Evolutionary conservation across 1,139 yeast species (phyloP).

Genomic region (Kurtzmaniella natalensis): DNA sequence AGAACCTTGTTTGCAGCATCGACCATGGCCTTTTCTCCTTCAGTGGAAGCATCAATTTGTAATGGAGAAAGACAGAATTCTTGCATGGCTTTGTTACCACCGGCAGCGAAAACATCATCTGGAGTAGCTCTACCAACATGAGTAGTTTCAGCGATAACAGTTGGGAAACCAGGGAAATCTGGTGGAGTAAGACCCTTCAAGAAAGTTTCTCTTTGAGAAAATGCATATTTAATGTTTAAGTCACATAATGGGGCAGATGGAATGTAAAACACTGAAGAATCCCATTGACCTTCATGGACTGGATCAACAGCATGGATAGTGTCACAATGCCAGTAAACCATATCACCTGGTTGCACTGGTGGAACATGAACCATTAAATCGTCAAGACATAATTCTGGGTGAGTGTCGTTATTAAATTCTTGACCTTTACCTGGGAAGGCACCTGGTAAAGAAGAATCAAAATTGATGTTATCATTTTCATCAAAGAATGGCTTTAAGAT

Average conservation of each 20-base stretch:
- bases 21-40: not conserved
- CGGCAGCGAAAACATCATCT: slow-evolving; percentile 12
- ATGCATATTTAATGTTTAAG: slow-evolving; percentile 19
- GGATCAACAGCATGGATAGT: slow-evolving; percentile 44
- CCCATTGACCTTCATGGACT: slow-evolving; percentile 31
- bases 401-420: slow-evolving; percentile 15
- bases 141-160: slow-evolving; percentile 20
- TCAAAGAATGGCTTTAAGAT: slow-evolving; percentile 44
- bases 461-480: slow-evolving; percentile 22
- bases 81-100: slow-evolving; percentile 14
- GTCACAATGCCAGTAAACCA: slow-evolving; percentile 50
- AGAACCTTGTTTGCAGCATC: not conserved
- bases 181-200: slow-evolving; percentile 20
- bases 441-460: slow-evolving; percentile 21
- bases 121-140: slow-evolving; percentile 15
- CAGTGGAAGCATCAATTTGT: not conserved
- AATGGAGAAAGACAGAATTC: slow-evolving; percentile 11
- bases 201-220: slow-evolving; percentile 23
- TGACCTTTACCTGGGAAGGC: slow-evolving; percentile 16
- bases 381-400: slow-evolving; percentile 24
- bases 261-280: slow-evolving; percentile 32
- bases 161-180: slow-evolving; percentile 30
- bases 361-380: slow-evolving; percentile 28
- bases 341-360: slow-evolving; percentile 35
- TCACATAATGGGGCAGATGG: slow-evolving; percentile 28